Evolutionary conservation across 176 grass and related monocot genomes (phyloP), one percentile per base, ranked within the genome.

Genomic region (Aegilops sharonensis): DNA sequence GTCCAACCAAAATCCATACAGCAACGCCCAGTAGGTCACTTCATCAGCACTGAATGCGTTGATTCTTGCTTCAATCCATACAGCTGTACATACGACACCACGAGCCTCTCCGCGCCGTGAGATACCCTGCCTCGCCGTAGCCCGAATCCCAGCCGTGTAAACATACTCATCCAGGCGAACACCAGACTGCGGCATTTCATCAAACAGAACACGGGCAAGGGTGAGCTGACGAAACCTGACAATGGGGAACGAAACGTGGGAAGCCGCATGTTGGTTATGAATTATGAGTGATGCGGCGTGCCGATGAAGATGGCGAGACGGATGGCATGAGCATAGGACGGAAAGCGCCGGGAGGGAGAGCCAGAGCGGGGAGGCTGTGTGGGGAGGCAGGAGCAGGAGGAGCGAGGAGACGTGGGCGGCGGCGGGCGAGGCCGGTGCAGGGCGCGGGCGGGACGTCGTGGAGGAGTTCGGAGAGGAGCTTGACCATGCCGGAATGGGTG

Each of bases 51-150:
- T 31, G 79, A 42, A 85, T 87, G 8, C 24, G 23, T n/a, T 63
- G 30, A 47, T 90, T 89, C 87, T 82, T 97, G 82, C 92, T 85
- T 85, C 32, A 93, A 54, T 8, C 95, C 92, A 72, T 94, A 94
- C 29, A 94, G 91, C 87, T 93, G 70, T 62, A 91, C 87, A 86
- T 94, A 97, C 9, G 95, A 79, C 72, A 93, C 85, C 5, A 37
- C 1, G 6, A 89, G 66, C 30, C 76, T 73, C 63, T 75, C 71
- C 4, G 92, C 89, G 8, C 68, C 27, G 74, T 79, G 72, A 91
- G 67, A 86, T 93, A 34, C 36, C 43, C 88, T 59, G 74, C 29
- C 69, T 94, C 91, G 5, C 95, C 85, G 20, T 91, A 88, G 13
- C 87, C 68, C 85, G 90, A 82, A 91, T 89, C 21, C 83, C 87